Base-by-base conservation (phyloP, 2,329 filamentous ascomycete genomes). In the Colletotrichum tabaci region DNA sequence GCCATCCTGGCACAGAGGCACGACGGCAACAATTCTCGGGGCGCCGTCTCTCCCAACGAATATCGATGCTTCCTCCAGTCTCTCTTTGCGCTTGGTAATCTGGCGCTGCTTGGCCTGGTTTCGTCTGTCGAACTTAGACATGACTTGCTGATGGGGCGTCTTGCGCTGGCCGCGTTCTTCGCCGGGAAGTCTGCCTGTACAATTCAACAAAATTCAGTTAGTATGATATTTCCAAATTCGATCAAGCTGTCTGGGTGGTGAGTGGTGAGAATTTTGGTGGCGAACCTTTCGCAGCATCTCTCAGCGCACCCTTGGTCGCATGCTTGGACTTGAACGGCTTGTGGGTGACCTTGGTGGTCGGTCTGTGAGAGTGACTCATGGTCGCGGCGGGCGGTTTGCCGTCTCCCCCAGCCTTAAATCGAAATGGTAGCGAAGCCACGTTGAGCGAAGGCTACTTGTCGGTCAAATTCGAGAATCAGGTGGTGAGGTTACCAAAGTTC, bases 51-150 rank as follows among this genome's bases (percentile, higher is more conserved):
- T 91, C 5, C 96, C 96, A n/a, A 89, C 84, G 78, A 99, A 99
- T 26, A 99, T 86, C 47, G 91, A 94, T 0, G 89, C 91, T 63
- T 94, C 92, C 76, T 93, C 92, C 58, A 93, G 87, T 79, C 96
- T 93, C 77, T 96, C 94, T 79, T 91, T 91, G 79, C 95, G 91
- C 83, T 98, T 98, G 76, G 91, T 87, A 73, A 93, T 85, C 77
- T 96, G 93, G 81, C 92, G 91, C 86, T 99, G 96, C 82, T 96
- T 96, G 76, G 94, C 94, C 85, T 97, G 94, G 82, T 99, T 98
- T 77, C 94, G 92, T 72, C 96, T 93, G 83, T 98, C 95, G 81
- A 99, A 89, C 84, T 98, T 99, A 71, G 95, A 97, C 94, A 98
- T 96, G 84, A 98, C 90, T 84, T 98, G 94, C 81, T 99, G 96